Percentiles rank a stretch among this genome's conserved stretches.
These are phyloP conservation scores for Pichia sp. DNA, from an alignment of 1,139 yeast species.

Conservation along the genomic window DNA sequence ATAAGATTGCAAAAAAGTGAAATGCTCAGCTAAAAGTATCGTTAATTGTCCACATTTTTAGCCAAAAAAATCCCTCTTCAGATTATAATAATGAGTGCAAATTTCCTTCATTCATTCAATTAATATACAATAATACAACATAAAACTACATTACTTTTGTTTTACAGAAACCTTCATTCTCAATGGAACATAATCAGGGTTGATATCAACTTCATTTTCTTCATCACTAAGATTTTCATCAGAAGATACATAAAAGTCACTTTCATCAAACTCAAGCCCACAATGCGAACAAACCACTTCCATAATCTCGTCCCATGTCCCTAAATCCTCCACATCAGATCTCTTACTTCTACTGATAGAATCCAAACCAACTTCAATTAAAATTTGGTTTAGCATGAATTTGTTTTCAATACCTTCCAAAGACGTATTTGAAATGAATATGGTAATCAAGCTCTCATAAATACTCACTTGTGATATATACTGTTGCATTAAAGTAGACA, in stretches of 20 bases:
- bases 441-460: conserved; percentile 16
- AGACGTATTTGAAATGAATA: conserved; percentile 23
- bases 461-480: background rate
- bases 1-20: too few species aligned
- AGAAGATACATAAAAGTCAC: conserved; percentile 25
- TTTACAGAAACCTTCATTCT: background rate
- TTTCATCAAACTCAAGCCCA: conserved; percentile 29
- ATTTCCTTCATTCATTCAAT: too few species aligned
- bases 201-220: conserved; percentile 2
- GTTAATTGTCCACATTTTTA: too few species aligned
- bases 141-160: too few species aligned
- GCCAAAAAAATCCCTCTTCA: too few species aligned
- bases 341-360: conserved; percentile 15
- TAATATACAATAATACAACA: too few species aligned
- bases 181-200: background rate
- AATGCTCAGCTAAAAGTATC: too few species aligned
- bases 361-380: conserved; percentile 22
- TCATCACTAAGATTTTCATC: conserved; percentile 17
- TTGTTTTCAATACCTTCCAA: conserved; percentile 13
- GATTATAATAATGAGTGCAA: too few species aligned
- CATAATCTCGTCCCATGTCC: conserved; percentile 30
- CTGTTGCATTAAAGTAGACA: background rate
- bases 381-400: conserved; percentile 18
- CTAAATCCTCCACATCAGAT: conserved; percentile 19
- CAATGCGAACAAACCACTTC: conserved; percentile 27